Conservation (phyloP, 306 rosid genomes). For the Prunus mira region DNA sequence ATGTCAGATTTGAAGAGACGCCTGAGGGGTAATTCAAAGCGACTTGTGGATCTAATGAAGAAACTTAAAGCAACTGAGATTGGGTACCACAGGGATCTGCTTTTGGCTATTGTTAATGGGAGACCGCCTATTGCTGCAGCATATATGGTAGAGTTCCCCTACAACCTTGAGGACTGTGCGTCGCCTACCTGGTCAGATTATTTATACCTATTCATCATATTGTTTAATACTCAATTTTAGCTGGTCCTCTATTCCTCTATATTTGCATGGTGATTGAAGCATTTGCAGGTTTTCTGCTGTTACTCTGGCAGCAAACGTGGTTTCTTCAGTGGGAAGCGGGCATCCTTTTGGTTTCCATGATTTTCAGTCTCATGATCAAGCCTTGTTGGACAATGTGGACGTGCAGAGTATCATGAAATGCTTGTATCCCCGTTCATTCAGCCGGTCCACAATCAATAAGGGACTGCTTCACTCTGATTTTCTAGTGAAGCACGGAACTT, state of each 20-base stretch:
- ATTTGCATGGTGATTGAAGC: conserved; percentile 28
- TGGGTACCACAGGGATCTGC: conserved; percentile 63
- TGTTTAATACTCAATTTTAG: neutral
- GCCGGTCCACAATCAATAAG: conserved; percentile 60
- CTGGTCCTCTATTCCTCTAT: neutral
- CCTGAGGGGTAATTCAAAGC: conserved; percentile 69
- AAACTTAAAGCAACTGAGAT: conserved; percentile 61
- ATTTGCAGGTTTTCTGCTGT: conserved; percentile 66
- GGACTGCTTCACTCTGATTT: conserved; percentile 73
- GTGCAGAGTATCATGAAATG: conserved; percentile 57
- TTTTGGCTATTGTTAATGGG: conserved; percentile 65
- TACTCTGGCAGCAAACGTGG: conserved; percentile 69
- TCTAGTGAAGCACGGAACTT: conserved; percentile 75
- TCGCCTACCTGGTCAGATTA: conserved; percentile 73
- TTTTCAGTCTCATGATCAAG: conserved; percentile 33
- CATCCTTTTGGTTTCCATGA: conserved; percentile 42
- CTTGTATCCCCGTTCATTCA: conserved; percentile 74
- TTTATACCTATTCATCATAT: conserved; percentile 12
- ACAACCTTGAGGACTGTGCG: conserved; percentile 62
- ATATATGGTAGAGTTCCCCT: conserved; percentile 86
- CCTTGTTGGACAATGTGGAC: conserved; percentile 33
- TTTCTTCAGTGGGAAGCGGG: conserved; percentile 47
- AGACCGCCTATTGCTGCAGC: conserved; percentile 61
- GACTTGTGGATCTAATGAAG: conserved; percentile 68
- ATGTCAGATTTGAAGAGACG: conserved; percentile 65